These are phyloP conservation scores for Xylaria sp. DNA, from an alignment of 2,329 filamentous ascomycete species.

Conservation along the genomic window DNA sequence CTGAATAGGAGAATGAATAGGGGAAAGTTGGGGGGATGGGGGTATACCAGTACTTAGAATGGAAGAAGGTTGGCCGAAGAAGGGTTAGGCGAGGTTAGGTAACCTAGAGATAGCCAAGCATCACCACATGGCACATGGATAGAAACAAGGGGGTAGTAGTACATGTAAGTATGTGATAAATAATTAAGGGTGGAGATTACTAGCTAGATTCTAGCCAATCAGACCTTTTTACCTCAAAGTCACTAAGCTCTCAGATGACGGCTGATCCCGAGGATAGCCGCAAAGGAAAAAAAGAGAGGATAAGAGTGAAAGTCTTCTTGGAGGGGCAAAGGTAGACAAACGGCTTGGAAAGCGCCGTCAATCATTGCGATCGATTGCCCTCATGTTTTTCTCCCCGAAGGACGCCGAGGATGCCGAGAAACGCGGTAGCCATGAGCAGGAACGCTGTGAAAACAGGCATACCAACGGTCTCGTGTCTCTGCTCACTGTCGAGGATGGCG, in stretches of 20 bases:
- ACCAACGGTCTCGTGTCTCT: slow-evolving; percentile 34
- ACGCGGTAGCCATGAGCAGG: neutral
- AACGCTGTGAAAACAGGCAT: neutral
- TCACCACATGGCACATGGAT: neutral
- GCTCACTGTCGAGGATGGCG: slow-evolving; percentile 41
- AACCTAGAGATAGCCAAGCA: neutral
- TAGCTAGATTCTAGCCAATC: slow-evolving; percentile 4
- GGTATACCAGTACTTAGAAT: neutral
- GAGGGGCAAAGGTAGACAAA: neutral
- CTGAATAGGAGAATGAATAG: no score
- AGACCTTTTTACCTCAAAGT: neutral
- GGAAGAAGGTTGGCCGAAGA: neutral
- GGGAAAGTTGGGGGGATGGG: no score
- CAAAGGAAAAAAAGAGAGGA: neutral
- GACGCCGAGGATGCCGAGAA: slow-evolving; percentile 20
- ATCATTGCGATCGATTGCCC: neutral
- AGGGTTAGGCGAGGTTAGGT: neutral
- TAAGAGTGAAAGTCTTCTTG: slow-evolving; percentile 1
- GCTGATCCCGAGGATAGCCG: slow-evolving; percentile 13
- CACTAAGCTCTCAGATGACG: slow-evolving; percentile 7
- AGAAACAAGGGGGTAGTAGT: neutral
- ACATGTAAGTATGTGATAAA: neutral
- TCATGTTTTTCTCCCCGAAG: slow-evolving; percentile 14
- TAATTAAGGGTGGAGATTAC: slow-evolving; percentile 3
- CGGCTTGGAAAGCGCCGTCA: neutral